Evolutionary conservation across 108 stramenopile species (phyloP).

Genomic region (Cylindrotheca closterium): DNA sequence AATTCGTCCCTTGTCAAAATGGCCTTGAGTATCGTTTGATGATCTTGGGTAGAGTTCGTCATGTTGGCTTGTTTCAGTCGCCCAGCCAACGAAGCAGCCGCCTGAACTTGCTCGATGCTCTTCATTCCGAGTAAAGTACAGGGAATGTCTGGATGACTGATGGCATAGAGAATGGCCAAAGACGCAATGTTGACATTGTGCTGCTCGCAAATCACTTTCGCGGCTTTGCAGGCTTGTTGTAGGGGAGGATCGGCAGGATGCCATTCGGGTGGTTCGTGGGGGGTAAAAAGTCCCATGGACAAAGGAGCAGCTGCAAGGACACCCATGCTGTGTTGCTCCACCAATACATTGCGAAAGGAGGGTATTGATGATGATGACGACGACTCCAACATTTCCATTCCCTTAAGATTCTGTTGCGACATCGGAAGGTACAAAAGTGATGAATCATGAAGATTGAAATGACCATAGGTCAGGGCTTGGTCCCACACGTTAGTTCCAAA

Average conservation of each 20-base stretch:
- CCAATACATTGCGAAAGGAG: constrained; percentile 41
- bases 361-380: constrained; percentile 1
- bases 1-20: constrained; percentile 48
- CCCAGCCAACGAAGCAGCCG: constrained; percentile 45
- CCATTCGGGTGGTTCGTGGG: constrained; percentile 61
- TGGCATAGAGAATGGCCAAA: constrained; percentile 63
- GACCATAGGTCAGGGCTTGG: constrained; percentile 84
- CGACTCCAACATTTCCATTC: no score
- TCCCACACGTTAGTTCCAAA: constrained; percentile 58
- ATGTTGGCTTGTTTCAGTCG: constrained; percentile 41
- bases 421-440: constrained; percentile 41
- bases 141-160: constrained; percentile 55
- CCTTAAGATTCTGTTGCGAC: not conserved
- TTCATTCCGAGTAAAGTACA: constrained; percentile 86
- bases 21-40: constrained; percentile 29
- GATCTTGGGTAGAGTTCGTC: constrained; percentile 4
- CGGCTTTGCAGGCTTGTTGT: constrained; percentile 63
- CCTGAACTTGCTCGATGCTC: constrained; percentile 56
- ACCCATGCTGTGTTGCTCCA: constrained; percentile 27
- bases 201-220: constrained; percentile 43
- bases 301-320: constrained; percentile 84
- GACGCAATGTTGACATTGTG: constrained; percentile 53
- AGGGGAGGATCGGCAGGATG: constrained; percentile 74
- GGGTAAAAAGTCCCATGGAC: constrained; percentile 86
- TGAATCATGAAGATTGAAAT: constrained; percentile 80